Evolutionary conservation across 2,329 filamentous ascomycete species (phyloP).

Genomic region (Ophiostoma tasmaniense): DNA sequence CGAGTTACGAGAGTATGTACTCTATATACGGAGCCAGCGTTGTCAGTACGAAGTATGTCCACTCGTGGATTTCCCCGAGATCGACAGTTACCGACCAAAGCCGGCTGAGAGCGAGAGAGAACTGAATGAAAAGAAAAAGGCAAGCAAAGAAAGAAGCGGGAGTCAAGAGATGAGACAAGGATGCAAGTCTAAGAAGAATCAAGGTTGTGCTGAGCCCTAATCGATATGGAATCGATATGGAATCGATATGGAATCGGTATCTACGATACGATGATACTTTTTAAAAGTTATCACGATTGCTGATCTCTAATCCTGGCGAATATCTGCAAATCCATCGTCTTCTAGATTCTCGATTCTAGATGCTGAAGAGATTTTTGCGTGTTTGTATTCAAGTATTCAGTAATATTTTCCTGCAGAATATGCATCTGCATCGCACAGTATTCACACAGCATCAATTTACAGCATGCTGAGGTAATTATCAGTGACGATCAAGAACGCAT

Average conservation of each 20-base stretch:
- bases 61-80: background rate
- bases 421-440: background rate
- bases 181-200: background rate
- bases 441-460: too few species aligned
- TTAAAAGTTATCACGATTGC: too few species aligned
- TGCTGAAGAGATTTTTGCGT: too few species aligned
- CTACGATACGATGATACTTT: too few species aligned
- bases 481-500: background rate
- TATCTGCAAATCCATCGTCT: background rate
- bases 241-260: background rate
- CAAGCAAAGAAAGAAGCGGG: background rate
- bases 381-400: too few species aligned
- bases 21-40: background rate
- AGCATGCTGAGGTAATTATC: background rate
- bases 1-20: background rate
- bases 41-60: background rate
- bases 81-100: slow-evolving; percentile 5
- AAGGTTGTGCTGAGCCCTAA: background rate
- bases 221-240: background rate
- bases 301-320: background rate
- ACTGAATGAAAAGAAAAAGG: background rate
- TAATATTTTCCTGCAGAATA: background rate
- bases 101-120: background rate
- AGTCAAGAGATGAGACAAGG: background rate
- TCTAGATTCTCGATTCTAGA: too few species aligned